Evolutionary conservation across 1,284 basidiomycete species (phyloP), one percentile per base, ranked within the genome.

Genomic region (Leucoagaricus sp.): DNA sequence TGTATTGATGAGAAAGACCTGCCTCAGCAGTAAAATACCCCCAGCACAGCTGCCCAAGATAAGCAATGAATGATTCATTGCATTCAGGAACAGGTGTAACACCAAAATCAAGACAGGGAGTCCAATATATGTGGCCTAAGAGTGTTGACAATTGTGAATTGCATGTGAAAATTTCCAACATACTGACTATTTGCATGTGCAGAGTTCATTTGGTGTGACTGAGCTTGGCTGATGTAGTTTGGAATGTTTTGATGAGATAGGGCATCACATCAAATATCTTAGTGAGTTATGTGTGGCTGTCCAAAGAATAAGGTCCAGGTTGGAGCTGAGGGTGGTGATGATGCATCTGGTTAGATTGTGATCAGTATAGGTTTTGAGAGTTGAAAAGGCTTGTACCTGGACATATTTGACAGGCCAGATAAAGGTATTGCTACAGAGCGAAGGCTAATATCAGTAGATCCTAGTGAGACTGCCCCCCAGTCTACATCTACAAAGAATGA

Each of bases 1-100:
- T 13, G 8, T 36, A 19, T 10, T 5, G 29, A 25, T 5, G 15
- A 19, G 46, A 33, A 40, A 53, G 49, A 51, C 9, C 17, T 58
- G 87, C 89, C 84, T 80, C 41, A 89, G 66, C 34, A 91, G 79
- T 17, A 76, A 67, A 17, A 91, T 64, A 26, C 73, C 75, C 25
- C 90, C 90, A 2, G 82, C 84, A 40, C 88, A 76, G 58, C 82
- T 90, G 4, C 85, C 84, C 0, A 79, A 67, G 2, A 92, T 85
- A 4, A 97, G 79, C 0, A 85, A 68, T 0, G n/a, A n/a, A n/a
- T n/a, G 91, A 91, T 0, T 82, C 88, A 63, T 96, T 89, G 2
- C 90, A 62, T 12, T 79, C 72, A 0, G 86, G 83, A 3, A 78
- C 74, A 3, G 86, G 86, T n/a, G 63, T 65, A 10, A 81, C 60